phyloP scores from a whole-genome alignment of 768 basidiomycete genomes.

The Fistulinella prunicolor region DNA sequence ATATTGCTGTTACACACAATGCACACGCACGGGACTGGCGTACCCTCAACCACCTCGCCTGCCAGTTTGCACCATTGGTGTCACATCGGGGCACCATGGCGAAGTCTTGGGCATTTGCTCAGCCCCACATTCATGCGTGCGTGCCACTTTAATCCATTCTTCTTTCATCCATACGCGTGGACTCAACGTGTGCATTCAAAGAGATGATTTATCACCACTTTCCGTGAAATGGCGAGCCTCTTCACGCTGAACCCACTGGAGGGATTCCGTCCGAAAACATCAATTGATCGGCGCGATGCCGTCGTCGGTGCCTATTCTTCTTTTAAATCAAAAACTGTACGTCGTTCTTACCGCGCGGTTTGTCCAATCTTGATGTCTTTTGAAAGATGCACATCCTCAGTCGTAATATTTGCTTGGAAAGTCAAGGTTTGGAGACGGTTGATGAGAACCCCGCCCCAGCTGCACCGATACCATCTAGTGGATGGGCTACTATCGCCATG shows the following conservation, averaged over 20 bases:
- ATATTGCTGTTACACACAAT: slow-evolving; percentile 92
- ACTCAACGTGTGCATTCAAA: neutral
- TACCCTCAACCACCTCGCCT: slow-evolving; percentile 89
- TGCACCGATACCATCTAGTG: slow-evolving; percentile 48
- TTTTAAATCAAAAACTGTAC: slow-evolving; percentile 68
- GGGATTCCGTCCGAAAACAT: slow-evolving; percentile 94
- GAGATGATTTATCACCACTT: slow-evolving; percentile 93
- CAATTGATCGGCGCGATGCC: slow-evolving; percentile 89
- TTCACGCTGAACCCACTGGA: slow-evolving; percentile 91
- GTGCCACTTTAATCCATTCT: slow-evolving; percentile 25
- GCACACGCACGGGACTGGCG: slow-evolving; percentile 92
- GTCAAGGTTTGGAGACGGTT: slow-evolving; percentile 50
- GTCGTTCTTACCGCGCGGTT: slow-evolving; percentile 18
- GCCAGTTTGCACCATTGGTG: slow-evolving; percentile 95
- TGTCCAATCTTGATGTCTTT: neutral
- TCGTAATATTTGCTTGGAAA: slow-evolving; percentile 93
- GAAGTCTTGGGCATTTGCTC: slow-evolving; percentile 87
- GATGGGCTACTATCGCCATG: slow-evolving; percentile 47
- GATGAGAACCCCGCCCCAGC: slow-evolving; percentile 34
- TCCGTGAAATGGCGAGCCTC: slow-evolving; percentile 87
- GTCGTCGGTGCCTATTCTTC: slow-evolving; percentile 89
- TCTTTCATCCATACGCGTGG: too few relatives aligned
- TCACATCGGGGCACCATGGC: slow-evolving; percentile 94
- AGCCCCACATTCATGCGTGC: slow-evolving; percentile 87
- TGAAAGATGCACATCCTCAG: slow-evolving; percentile 91